Evolutionary conservation across 441 rosid species (phyloP).

Genomic region (Arabidopsis hybrid): DNA sequence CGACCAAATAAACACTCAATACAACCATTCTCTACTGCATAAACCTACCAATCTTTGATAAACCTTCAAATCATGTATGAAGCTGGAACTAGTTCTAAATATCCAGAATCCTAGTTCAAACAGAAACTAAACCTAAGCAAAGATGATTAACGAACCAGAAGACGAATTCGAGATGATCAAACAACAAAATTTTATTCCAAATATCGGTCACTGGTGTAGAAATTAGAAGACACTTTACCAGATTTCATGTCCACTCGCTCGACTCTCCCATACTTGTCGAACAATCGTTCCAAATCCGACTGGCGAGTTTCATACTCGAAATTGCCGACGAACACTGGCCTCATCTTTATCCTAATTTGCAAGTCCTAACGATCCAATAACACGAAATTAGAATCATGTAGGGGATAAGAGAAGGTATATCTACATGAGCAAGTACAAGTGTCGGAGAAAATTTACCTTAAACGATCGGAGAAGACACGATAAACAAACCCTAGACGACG

Average conservation of each 20-base stretch:
- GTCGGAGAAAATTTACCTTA: slow-evolving; percentile 10
- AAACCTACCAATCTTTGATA: slow-evolving; percentile 2
- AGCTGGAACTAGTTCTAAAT: neutral
- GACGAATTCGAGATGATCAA: neutral
- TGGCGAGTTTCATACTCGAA: slow-evolving; percentile 83
- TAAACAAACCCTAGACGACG: slow-evolving; percentile 35
- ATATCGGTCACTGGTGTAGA: neutral
- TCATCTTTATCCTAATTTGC: slow-evolving; percentile 46
- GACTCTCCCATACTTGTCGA: slow-evolving; percentile 72
- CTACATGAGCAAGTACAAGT: neutral
- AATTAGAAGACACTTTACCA: slow-evolving; percentile 52
- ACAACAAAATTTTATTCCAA: neutral
- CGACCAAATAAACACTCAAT: slow-evolving; percentile 92
- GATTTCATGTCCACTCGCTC: slow-evolving; percentile 89
- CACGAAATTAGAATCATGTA: neutral
- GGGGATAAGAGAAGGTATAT: neutral
- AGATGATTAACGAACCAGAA: neutral
- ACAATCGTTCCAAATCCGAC: slow-evolving; percentile 71
- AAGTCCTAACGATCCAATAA: neutral
- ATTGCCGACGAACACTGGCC: slow-evolving; percentile 83
- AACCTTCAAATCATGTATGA: neutral
- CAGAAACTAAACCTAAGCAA: neutral
- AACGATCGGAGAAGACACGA: slow-evolving; percentile 16
- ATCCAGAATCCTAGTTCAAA: slow-evolving; percentile 15
- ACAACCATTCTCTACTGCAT: slow-evolving; percentile 48